Conservation (phyloP, 2,329 filamentous ascomycete species). For the Hymenoscyphus linearis region DNA sequence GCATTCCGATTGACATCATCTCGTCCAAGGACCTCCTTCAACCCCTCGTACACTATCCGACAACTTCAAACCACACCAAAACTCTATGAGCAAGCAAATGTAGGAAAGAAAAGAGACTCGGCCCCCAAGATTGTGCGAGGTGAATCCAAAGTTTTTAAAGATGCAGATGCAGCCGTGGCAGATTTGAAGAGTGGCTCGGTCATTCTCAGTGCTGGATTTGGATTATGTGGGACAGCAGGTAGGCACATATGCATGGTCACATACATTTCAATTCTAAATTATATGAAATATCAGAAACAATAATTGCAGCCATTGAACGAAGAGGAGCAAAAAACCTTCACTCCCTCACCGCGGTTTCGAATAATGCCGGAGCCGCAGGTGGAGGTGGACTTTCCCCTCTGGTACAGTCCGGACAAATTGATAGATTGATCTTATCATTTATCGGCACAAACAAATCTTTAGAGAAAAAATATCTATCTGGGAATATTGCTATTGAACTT, state of each 20-base stretch:
- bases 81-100: conserved; percentile 20
- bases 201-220: conserved; percentile 73
- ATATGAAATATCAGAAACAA: conserved; percentile 47
- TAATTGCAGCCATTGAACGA: conserved; percentile 62
- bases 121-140: conserved; percentile 23
- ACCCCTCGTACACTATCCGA: conserved; percentile 7
- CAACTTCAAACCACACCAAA: conserved; percentile 16
- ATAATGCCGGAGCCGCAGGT: conserved; percentile 70
- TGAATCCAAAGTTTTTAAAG: conserved; percentile 24
- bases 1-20: conserved; percentile 6
- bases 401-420: conserved; percentile 63
- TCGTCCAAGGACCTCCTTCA: conserved; percentile 8
- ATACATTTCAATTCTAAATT: neutral
- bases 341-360: conserved; percentile 69
- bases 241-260: conserved; percentile 21
- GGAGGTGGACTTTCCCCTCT: conserved; percentile 64
- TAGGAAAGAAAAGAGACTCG: conserved; percentile 19
- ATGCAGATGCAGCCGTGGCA: conserved; percentile 26
- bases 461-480: conserved; percentile 68
- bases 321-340: conserved; percentile 50
- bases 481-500: conserved; percentile 69
- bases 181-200: conserved; percentile 53
- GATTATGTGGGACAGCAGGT: conserved; percentile 73
- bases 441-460: conserved; percentile 73
- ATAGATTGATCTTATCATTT: conserved; percentile 68